Percentiles rank a stretch among this genome's conserved stretches.
These are phyloP conservation scores for Sclerotinia nivalis DNA, from an alignment of 2,329 filamentous ascomycete species.

Conservation along the genomic window DNA sequence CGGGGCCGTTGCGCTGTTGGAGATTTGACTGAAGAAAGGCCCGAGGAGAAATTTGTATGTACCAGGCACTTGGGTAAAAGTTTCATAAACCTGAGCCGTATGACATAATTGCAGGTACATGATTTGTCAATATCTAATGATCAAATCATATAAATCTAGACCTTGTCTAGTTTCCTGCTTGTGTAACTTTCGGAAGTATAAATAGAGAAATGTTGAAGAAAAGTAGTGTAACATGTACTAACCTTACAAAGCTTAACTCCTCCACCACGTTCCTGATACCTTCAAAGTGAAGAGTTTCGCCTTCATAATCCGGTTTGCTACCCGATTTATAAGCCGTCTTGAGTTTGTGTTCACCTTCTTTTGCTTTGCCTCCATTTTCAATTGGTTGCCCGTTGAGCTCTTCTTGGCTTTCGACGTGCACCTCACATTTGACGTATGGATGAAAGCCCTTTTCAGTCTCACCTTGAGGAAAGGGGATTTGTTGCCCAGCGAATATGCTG, in stretches of 20 bases:
- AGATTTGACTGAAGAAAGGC: background rate
- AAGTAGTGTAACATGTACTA: slow-evolving; percentile 42
- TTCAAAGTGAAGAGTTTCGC: slow-evolving; percentile 59
- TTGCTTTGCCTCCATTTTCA: slow-evolving; percentile 51
- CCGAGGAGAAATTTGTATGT: background rate
- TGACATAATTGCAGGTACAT: background rate
- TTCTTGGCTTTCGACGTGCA: slow-evolving; percentile 70
- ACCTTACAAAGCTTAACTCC: slow-evolving; percentile 73
- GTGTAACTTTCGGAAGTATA: slow-evolving; percentile 3
- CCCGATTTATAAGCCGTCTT: slow-evolving; percentile 57
- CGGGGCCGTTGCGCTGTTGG: background rate
- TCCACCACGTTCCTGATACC: slow-evolving; percentile 61
- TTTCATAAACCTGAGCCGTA: background rate
- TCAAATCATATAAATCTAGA: background rate
- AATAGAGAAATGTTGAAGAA: slow-evolving; percentile 18
- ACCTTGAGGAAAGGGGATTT: slow-evolving; percentile 66
- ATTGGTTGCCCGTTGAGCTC: slow-evolving; percentile 42
- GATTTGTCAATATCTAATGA: background rate
- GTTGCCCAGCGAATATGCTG: slow-evolving; percentile 74
- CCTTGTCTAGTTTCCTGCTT: background rate
- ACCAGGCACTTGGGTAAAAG: slow-evolving; percentile 11
- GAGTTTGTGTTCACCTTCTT: slow-evolving; percentile 60
- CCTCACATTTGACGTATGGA: slow-evolving; percentile 74
- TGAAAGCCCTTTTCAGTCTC: slow-evolving; percentile 56
- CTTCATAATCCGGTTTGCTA: slow-evolving; percentile 63